Conservation (phyloP, 164 flowering plant genomes). For the Magnolia sinica region DNA sequence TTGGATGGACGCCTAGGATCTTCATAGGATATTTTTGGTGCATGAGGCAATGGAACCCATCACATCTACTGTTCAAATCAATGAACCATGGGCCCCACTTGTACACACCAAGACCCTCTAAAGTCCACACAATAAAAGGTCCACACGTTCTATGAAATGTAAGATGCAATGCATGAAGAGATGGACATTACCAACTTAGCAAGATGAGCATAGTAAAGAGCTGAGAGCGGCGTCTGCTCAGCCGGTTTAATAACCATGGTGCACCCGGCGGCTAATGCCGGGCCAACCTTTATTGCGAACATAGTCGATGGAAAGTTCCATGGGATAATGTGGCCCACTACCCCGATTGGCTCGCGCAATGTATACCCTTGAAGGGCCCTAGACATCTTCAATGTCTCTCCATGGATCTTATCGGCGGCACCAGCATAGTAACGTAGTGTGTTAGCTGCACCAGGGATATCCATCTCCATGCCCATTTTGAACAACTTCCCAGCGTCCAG, state of each 20-base stretch:
- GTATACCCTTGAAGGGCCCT: slow-evolving; percentile 55
- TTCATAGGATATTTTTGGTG: too few species aligned
- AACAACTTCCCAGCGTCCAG: slow-evolving; percentile 68
- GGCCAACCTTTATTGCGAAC: slow-evolving; percentile 53
- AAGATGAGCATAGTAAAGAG: slow-evolving; percentile 64
- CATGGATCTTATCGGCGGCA: slow-evolving; percentile 83
- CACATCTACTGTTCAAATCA: too few species aligned
- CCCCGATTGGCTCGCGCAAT: slow-evolving; percentile 74
- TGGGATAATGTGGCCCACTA: slow-evolving; percentile 73
- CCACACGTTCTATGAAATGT: too few species aligned
- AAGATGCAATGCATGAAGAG: background rate
- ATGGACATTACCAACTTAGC: slow-evolving; percentile 54
- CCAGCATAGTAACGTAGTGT: slow-evolving; percentile 70
- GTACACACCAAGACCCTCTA: too few species aligned
- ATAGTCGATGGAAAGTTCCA: slow-evolving; percentile 54
- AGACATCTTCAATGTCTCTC: slow-evolving; percentile 63
- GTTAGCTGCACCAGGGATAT: slow-evolving; percentile 41
- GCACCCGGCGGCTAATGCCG: slow-evolving; percentile 88
- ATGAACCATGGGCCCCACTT: too few species aligned
- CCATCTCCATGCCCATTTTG: slow-evolving; percentile 23
- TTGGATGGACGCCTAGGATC: too few species aligned
- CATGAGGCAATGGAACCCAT: too few species aligned
- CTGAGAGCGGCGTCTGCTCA: slow-evolving; percentile 79
- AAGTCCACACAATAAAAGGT: too few species aligned
- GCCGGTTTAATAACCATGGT: slow-evolving; percentile 89